phyloP scores from a whole-genome alignment of 2,329 filamentous ascomycete species.

The Metarhizium sp. region DNA sequence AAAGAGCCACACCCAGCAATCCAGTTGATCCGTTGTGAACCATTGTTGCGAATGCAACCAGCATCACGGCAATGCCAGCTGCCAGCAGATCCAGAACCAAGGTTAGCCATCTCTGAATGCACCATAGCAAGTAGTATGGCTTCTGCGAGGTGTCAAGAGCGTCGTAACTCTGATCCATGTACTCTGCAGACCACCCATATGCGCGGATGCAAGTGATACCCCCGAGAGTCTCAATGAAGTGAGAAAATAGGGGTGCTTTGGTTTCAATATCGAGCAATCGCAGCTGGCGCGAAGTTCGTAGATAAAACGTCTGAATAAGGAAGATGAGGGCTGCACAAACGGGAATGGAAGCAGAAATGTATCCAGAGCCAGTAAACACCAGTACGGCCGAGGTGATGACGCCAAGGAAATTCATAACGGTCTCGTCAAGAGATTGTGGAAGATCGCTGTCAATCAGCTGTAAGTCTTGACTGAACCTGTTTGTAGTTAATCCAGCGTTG shows the following conservation, averaged over 20 bases:
- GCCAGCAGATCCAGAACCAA: slow-evolving; percentile 36
- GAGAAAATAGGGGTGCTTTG: slow-evolving; percentile 23
- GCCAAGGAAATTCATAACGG: not conserved
- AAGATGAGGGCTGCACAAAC: slow-evolving; percentile 35
- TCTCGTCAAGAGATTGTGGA: not conserved
- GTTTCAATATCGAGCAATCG: slow-evolving; percentile 40
- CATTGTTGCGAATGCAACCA: slow-evolving; percentile 32
- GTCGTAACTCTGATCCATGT: slow-evolving; percentile 24
- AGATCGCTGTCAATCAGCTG: slow-evolving; percentile 24
- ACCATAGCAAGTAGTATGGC: slow-evolving; percentile 42
- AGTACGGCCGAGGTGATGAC: not conserved
- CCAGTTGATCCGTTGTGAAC: slow-evolving; percentile 14
- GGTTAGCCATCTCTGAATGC: slow-evolving; percentile 43
- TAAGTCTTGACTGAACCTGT: slow-evolving; percentile 30
- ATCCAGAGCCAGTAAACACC: slow-evolving; percentile 27
- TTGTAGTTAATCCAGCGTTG: slow-evolving; percentile 25
- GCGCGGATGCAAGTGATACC: slow-evolving; percentile 28
- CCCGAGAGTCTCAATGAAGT: slow-evolving; percentile 22
- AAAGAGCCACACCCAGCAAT: slow-evolving; percentile 19
- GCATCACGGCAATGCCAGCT: slow-evolving; percentile 29
- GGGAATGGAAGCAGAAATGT: slow-evolving; percentile 38
- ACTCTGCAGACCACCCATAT: slow-evolving; percentile 27
- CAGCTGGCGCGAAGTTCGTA: slow-evolving; percentile 49
- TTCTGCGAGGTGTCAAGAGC: slow-evolving; percentile 38
- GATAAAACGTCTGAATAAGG: slow-evolving; percentile 44